These are phyloP conservation scores for Setaria italica DNA, from an alignment of 202 grass and related monocot genomes.

Conservation along the genomic window DNA sequence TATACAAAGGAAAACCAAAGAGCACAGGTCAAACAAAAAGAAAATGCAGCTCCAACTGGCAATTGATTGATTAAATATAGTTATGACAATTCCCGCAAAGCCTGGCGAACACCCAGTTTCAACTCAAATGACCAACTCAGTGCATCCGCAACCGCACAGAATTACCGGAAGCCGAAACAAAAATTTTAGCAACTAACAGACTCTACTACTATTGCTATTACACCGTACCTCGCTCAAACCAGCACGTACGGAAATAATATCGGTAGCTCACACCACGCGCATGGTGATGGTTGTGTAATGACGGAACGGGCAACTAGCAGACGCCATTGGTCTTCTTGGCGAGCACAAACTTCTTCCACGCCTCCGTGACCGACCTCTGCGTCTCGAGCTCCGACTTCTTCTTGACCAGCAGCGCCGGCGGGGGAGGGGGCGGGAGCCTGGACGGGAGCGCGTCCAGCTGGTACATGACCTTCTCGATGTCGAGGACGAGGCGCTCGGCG, in stretches of 20 bases:
- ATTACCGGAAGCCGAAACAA: conserved; percentile 23
- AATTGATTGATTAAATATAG: neutral
- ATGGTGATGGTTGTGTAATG: neutral
- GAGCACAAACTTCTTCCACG: conserved; percentile 73
- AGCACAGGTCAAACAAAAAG: neutral
- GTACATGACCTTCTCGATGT: conserved; percentile 79
- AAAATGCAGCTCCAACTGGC: neutral
- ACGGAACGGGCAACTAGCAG: conserved; percentile 53
- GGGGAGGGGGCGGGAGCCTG: conserved; percentile 44
- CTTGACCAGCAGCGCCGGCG: conserved; percentile 37
- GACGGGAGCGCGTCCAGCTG: conserved; percentile 86
- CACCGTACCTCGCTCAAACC: neutral
- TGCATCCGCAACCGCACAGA: conserved; percentile 3
- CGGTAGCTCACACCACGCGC: conserved; percentile 16
- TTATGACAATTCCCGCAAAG: neutral
- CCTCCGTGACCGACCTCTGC: conserved; percentile 69
- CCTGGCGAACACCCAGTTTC: neutral
- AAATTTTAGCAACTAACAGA: neutral
- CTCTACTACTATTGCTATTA: neutral
- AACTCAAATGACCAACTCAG: neutral
- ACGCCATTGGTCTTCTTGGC: conserved; percentile 80
- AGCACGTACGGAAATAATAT: neutral
- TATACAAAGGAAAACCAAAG: neutral
- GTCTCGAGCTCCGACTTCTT: conserved; percentile 62
- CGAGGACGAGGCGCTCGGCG: conserved; percentile 81